These are phyloP conservation scores for Rosa rugosa DNA, from an alignment of 306 rosid species.

Conservation along the genomic window DNA sequence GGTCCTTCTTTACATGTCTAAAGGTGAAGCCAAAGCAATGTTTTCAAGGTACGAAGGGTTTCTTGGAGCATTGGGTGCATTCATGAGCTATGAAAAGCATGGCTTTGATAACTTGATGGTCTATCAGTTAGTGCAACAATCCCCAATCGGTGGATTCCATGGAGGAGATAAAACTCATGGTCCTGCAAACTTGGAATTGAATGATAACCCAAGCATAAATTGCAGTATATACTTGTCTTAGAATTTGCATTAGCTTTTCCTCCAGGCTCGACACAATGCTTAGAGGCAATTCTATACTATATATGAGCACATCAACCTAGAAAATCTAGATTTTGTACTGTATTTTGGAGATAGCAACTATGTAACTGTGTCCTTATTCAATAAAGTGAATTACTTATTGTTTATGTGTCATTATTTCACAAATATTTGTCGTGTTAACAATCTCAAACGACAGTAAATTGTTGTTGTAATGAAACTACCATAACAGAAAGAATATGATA, in stretches of 20 bases:
- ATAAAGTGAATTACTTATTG: too few species aligned
- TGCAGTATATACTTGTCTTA: conserved; percentile 61
- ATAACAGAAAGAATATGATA: too few species aligned
- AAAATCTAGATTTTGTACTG: too few species aligned
- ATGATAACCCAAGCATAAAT: conserved; percentile 70
- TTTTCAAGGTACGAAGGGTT: conserved; percentile 91
- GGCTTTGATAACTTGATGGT: conserved; percentile 52
- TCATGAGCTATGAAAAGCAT: conserved; percentile 68
- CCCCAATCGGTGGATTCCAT: conserved; percentile 32
- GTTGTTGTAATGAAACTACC: too few species aligned
- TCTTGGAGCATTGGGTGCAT: conserved; percentile 93
- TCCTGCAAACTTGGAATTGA: conserved; percentile 43
- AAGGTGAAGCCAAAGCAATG: conserved; percentile 95
- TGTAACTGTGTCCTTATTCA: too few species aligned
- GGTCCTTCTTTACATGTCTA: conserved; percentile 64
- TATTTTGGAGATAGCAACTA: too few species aligned
- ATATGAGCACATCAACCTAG: too few species aligned
- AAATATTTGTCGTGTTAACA: too few species aligned
- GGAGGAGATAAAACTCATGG: conserved; percentile 39
- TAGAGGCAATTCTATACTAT: conserved; percentile 48
- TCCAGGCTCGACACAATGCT: not conserved
- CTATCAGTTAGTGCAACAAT: conserved; percentile 41
- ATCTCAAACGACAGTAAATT: too few species aligned
- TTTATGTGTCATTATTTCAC: too few species aligned
- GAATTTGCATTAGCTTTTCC: conserved; percentile 14